Evolutionary conservation across 768 basidiomycete genomes (phyloP).

Genomic region (Rhizopogon rudus): DNA sequence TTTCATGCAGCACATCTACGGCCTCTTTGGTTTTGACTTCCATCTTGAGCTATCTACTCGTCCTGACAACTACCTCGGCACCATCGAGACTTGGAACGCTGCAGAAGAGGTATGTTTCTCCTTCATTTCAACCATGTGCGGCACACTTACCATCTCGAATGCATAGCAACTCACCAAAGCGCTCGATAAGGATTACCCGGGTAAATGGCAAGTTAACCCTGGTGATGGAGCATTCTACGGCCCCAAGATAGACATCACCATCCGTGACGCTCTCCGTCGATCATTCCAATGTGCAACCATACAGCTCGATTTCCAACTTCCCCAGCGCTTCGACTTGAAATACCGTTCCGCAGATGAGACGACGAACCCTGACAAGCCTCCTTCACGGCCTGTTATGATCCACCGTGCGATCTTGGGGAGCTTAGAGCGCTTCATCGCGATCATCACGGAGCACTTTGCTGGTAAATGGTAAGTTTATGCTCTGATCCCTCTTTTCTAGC

Average conservation of each 20-base stretch:
- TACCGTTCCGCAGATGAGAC: conserved; percentile 71
- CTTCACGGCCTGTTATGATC: conserved; percentile 90
- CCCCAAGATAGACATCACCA: conserved; percentile 97
- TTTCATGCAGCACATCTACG: conserved; percentile 93
- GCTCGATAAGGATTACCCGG: conserved; percentile 81
- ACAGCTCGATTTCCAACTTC: conserved; percentile 98
- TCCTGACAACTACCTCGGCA: conserved; percentile 90
- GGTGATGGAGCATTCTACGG: conserved; percentile 99
- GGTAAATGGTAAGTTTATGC: conserved; percentile 78
- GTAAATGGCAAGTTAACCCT: conserved; percentile 89
- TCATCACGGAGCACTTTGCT: conserved; percentile 94
- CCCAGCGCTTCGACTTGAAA: conserved; percentile 91
- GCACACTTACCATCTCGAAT: conserved; percentile 3
- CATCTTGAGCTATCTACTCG: conserved; percentile 92
- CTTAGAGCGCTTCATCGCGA: conserved; percentile 93
- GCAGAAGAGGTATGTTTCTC: conserved; percentile 66
- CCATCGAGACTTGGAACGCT: conserved; percentile 83
- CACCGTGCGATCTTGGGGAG: conserved; percentile 95
- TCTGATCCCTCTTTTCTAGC: background rate
- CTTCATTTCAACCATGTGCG: background rate
- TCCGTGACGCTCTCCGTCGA: conserved; percentile 85
- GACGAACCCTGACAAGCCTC: conserved; percentile 48
- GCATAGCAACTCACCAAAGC: conserved; percentile 76
- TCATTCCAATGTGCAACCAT: conserved; percentile 99
- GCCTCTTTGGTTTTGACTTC: conserved; percentile 92